Percentiles rank a stretch among this genome's conserved stretches.
These are phyloP conservation scores for Rhizophagus sp. DNA, from an alignment of 192 early-diverging fungal genomes.

Conservation along the genomic window DNA sequence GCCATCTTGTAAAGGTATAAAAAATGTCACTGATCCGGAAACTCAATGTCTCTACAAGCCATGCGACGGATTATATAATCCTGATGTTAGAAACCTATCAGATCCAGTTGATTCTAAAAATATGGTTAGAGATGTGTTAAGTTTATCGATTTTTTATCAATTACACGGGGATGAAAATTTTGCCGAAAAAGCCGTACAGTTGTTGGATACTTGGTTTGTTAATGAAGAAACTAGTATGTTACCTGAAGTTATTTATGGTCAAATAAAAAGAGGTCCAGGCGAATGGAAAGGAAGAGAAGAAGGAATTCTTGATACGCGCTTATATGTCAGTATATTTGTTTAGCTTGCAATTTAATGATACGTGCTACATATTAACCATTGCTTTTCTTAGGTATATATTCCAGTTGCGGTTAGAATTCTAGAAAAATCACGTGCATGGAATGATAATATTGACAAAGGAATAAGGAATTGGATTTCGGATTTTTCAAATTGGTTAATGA, in stretches of 20 bases:
- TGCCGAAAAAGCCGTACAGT: constrained; percentile 2
- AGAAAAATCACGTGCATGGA: background rate
- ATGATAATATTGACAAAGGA: background rate
- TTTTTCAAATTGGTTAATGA: constrained; percentile 38
- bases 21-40: background rate
- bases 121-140: background rate
- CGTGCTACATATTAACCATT: background rate
- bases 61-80: background rate
- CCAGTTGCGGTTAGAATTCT: background rate
- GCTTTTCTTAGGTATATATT: background rate
- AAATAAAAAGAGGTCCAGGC: background rate
- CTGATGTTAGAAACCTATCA: constrained; percentile 1
- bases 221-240: background rate
- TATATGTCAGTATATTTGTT: background rate
- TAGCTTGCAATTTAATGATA: background rate
- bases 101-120: constrained; percentile 1
- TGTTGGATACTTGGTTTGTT: background rate
- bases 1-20: background rate
- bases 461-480: constrained; percentile 30
- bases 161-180: constrained; percentile 3
- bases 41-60: constrained; percentile 10
- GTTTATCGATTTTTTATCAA: background rate
- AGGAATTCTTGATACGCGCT: constrained; percentile 10
- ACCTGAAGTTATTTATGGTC: background rate
- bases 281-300: constrained; percentile 4